phyloP scores from a whole-genome alignment of 305 asterid genomes.

The Rubia peregrina region DNA sequence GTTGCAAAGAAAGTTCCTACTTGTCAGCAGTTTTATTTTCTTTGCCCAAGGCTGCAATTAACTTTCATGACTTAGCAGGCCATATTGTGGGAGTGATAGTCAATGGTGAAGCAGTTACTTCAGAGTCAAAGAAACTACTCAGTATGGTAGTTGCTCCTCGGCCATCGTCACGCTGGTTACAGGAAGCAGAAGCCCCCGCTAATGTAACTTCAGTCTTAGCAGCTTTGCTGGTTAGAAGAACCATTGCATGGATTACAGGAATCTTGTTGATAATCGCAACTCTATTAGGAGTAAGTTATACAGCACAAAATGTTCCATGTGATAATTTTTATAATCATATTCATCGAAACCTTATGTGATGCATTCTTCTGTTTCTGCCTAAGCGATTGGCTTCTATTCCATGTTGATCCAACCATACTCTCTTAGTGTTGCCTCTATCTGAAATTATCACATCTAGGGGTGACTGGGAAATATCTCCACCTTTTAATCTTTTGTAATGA shows the following conservation, averaged over 20 bases:
- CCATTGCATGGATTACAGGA: conserved; percentile 94
- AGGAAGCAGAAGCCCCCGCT: conserved; percentile 36
- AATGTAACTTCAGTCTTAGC: conserved; percentile 34
- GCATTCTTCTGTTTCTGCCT: neutral
- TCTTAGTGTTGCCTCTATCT: neutral
- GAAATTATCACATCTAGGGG: neutral
- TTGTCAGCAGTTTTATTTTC: neutral
- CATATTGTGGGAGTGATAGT: conserved; percentile 72
- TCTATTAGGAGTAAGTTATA: conserved; percentile 63
- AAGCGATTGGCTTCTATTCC: neutral
- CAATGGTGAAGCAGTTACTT: conserved; percentile 27
- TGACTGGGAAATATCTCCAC: neutral
- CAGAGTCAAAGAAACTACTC: conserved; percentile 45
- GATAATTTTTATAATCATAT: neutral
- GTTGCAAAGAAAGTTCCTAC: neutral
- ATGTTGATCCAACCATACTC: neutral
- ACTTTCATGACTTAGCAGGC: conserved; percentile 44
- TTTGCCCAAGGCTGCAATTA: neutral
- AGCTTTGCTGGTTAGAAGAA: conserved; percentile 50
- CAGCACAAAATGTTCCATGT: neutral
- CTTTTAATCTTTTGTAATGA: neutral
- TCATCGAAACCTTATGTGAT: neutral
- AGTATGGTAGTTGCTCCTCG: conserved; percentile 40
- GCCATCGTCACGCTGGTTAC: conserved; percentile 60
- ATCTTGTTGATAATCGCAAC: conserved; percentile 80